Evolutionary conservation across 2,329 filamentous ascomycete species (phyloP).

Genomic region (Trichoderma afroharzianum): DNA sequence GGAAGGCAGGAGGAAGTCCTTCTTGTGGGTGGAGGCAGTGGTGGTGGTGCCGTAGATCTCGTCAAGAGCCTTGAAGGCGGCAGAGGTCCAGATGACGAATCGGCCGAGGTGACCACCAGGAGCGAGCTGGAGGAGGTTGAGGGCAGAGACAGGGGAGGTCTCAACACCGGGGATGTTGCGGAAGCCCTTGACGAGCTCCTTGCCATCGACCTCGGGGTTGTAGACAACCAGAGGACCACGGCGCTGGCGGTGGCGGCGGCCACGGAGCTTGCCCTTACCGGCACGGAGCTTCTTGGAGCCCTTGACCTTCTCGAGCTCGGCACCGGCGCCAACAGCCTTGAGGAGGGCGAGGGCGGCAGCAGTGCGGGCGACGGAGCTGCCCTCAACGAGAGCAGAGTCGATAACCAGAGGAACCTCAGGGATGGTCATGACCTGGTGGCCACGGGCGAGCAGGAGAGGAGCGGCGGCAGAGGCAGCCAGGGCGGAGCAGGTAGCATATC

Average conservation of each 20-base stretch:
- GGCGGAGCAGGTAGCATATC: constrained; percentile 96
- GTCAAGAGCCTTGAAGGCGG: constrained; percentile 94
- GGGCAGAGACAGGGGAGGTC: constrained; percentile 86
- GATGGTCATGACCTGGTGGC: constrained; percentile 88
- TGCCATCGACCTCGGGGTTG: constrained; percentile 92
- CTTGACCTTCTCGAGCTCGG: constrained; percentile 94
- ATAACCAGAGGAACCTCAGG: constrained; percentile 96
- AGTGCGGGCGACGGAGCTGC: constrained; percentile 80
- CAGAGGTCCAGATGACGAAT: constrained; percentile 98
- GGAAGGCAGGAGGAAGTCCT: constrained; percentile 95
- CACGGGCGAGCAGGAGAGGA: constrained; percentile 92
- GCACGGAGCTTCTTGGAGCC: constrained; percentile 94
- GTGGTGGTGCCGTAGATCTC: constrained; percentile 95
- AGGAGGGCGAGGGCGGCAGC: constrained; percentile 81
- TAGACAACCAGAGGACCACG: constrained; percentile 97
- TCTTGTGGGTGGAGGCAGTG: constrained; percentile 87
- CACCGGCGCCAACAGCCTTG: constrained; percentile 83
- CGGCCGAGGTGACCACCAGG: constrained; percentile 98
- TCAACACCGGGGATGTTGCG: constrained; percentile 99
- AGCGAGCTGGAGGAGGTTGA: constrained; percentile 99
- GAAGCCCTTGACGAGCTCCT: constrained; percentile 90
- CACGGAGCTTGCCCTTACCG: constrained; percentile 98
- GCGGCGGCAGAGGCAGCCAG: constrained; percentile 94
- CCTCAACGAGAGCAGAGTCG: constrained; percentile 84
- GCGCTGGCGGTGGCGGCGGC: constrained; percentile 94